Evolutionary conservation across 345 rosid species (phyloP).

Genomic region (Pelargonium nanum): DNA sequence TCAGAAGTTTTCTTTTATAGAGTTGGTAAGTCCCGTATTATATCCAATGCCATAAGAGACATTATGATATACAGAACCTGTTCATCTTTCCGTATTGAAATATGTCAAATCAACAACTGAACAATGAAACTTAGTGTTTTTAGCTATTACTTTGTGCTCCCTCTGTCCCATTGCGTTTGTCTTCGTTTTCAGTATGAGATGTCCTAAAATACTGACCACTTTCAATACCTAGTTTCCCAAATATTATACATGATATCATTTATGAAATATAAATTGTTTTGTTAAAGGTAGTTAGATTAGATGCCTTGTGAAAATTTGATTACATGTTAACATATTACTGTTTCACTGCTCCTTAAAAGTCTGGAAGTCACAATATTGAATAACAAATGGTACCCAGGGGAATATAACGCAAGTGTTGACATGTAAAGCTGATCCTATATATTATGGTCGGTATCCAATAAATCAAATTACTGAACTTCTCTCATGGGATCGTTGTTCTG

Average conservation of each 20-base stretch:
- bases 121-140: neutral
- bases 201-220: neutral
- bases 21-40: neutral
- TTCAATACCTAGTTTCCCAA: neutral
- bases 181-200: neutral
- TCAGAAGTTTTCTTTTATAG: neutral
- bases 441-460: no score
- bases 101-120: neutral
- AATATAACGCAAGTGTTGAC: no score
- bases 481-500: no score
- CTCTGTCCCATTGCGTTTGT: neutral
- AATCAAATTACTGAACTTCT: no score
- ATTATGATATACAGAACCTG: neutral
- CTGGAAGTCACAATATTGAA: no score
- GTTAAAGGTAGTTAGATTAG: no score
- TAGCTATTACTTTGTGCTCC: neutral
- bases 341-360: no score
- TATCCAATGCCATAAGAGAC: neutral
- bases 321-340: no score
- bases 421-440: no score
- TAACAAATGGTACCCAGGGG: no score
- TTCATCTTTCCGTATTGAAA: neutral
- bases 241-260: neutral
- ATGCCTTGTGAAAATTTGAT: no score
- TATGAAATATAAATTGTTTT: no score